Conservation (phyloP, 441 rosid genomes). For the Eutrema salsugineum region DNA sequence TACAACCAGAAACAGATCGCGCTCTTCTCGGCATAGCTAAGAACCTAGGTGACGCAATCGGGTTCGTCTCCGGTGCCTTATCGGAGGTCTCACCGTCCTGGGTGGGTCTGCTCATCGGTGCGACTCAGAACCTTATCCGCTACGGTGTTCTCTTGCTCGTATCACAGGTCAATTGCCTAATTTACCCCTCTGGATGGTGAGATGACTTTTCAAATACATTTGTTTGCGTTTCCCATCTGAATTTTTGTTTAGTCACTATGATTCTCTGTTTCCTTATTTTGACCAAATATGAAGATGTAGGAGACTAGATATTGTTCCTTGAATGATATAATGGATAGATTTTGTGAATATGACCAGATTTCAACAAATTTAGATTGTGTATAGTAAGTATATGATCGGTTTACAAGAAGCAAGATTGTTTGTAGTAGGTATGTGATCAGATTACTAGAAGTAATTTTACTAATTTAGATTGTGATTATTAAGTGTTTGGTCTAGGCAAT, state of each 20-base stretch:
- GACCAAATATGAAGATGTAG: not conserved
- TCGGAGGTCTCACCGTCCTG: slow-evolving; percentile 63
- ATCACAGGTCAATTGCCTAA: slow-evolving; percentile 46
- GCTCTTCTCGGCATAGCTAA: slow-evolving; percentile 77
- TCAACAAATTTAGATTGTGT: too few species aligned
- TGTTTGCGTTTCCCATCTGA: not conserved
- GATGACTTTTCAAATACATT: slow-evolving; percentile 8
- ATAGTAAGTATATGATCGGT: too few species aligned
- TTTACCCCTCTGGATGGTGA: slow-evolving; percentile 84
- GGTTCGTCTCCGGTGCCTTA: slow-evolving; percentile 60
- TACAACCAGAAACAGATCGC: slow-evolving; percentile 74
- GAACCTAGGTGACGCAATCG: slow-evolving; percentile 71
- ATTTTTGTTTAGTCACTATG: not conserved
- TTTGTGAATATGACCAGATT: not conserved
- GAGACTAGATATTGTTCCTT: not conserved
- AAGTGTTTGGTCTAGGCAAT: too few species aligned
- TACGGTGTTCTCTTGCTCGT: slow-evolving; percentile 76
- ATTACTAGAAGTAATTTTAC: not conserved
- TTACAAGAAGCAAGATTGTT: too few species aligned
- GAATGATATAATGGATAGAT: too few species aligned
- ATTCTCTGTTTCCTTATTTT: not conserved
- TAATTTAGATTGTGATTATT: not conserved
- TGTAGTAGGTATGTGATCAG: too few species aligned
- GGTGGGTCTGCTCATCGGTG: slow-evolving; percentile 57
- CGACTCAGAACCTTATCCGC: slow-evolving; percentile 58